Evolutionary conservation across 176 grass and related monocot genomes (phyloP), one percentile per base, ranked within the genome.

Genomic region (Musa acuminata): DNA sequence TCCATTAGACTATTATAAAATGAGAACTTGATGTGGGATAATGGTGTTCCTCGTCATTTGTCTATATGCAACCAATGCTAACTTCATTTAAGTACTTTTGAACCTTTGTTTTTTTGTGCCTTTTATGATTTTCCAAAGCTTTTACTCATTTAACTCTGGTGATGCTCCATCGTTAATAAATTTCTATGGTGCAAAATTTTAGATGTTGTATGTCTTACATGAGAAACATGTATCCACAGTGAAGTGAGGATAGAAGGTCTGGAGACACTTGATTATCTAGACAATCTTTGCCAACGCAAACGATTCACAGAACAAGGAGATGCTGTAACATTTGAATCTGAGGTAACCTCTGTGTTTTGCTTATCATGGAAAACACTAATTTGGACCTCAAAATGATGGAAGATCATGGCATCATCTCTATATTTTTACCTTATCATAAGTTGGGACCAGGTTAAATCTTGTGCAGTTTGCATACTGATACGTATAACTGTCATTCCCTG

Each of bases 171-270:
- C 21, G 6, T 13, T 13, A 11, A 65, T 1, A 9, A 65, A 65
- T 65, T 26, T 13, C 10, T 65, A 20, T 65, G 23, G 63, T 65
- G 63, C 63, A 26, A 65, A 51, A 21, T 71, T 50, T 50, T 71
- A 51, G 43, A 9, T 51, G 67, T 17, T 69, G 17, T 52, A 16
- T 21, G n/a, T 71, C 35, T 11, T 73, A 29, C 11, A 7, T 13
- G 11, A 24, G 72, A 69, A 20, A 52, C 57, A 51, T 9, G 62
- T 73, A 76, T 79, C 53, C 80, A 11, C 64, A 97, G 93, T 54
- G 93, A 97, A 79, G 90, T 97, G 75, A 88, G 93, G 81, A 97
- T 97, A 81, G 94, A 97, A 84, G 93, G 90, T 51, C 58, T 97
- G 22, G 93, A 97, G 79, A 97, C 93, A 48, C 90, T 97, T 57